Evolutionary conservation across 306 rosid genomes (phyloP).

Genomic region (Cucurbita moschata): DNA sequence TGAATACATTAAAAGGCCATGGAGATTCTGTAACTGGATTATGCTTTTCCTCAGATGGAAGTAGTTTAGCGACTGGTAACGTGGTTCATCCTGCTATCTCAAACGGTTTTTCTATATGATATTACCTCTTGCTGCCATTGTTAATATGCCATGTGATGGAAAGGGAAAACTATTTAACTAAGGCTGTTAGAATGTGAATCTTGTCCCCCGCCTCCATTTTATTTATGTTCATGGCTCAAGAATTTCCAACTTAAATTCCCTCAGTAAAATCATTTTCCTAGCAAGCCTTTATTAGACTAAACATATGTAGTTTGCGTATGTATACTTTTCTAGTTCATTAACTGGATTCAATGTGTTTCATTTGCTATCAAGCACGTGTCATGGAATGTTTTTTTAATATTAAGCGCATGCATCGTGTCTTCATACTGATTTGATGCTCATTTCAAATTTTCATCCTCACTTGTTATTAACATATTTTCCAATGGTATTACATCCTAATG

Average conservation of each 20-base stretch:
- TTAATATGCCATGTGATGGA: not conserved
- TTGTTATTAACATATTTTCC: not conserved
- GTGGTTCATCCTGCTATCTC: not conserved
- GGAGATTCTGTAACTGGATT: conserved; percentile 76
- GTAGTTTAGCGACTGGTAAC: conserved; percentile 69
- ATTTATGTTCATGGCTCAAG: not conserved
- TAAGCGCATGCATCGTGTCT: not conserved
- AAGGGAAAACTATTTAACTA: not conserved
- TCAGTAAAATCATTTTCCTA: not conserved
- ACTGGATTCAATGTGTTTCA: not conserved
- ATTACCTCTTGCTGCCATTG: not conserved
- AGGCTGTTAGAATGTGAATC: not conserved
- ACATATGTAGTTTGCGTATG: not conserved
- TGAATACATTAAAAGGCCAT: conserved; percentile 95
- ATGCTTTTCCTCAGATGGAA: conserved; percentile 67
- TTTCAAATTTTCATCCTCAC: not conserved
- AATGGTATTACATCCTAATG: not conserved
- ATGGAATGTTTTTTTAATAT: not conserved
- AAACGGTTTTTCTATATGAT: not conserved
- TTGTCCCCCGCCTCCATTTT: not conserved
- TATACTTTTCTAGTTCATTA: not conserved
- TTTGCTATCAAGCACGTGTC: not conserved
- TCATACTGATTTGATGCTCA: not conserved
- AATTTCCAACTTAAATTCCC: not conserved
- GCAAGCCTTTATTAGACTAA: not conserved